Base-by-base conservation (phyloP, 1,139 yeast species). In the Groenewaldozyma auringiensis region DNA sequence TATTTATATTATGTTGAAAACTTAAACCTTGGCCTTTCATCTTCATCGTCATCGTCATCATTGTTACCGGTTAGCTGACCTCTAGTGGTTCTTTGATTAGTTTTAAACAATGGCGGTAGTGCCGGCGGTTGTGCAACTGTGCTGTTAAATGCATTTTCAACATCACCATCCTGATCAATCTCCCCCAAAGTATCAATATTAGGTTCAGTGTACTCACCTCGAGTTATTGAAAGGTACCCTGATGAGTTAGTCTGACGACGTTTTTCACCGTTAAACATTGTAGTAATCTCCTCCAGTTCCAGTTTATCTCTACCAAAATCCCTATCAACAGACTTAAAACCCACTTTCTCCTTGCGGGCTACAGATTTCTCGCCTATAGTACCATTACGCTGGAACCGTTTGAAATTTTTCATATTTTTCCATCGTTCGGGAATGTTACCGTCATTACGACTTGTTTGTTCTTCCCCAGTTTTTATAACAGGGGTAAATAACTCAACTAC, bases 41-140 rank as follows among this genome's bases (percentile, higher is more conserved):
- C 55, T 18, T 49, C 52, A 4, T 51, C 54, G 25, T 43, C 51
- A 8, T 47, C 51, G 20, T 43, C 50, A 17, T 43, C 49, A 27
- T 16, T 25, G 9, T 8, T 16, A 18, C 17, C 43, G 21, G 11
- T 20, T 8, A n/a, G 18, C 6, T 33, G n/a, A 9, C 2, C 20
- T 11, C 29, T 17, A 6, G 20, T 2, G 4, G 38, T 22, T 25
- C 22, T 38, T 3, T 6, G 4, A 21, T 22, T 21, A 6, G 41
- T 22, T 21, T 25, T 29, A 31, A 4, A 22, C 21, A 31, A 21
- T 16, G 31, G 13, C 18, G 17, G 8, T 36, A 16, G 14, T 20
- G 21, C 39, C 8, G 20, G 20, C 36, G n/a, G 18, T 8, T n/a
- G 14, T 8, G n/a, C 36, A 16, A 36, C 18, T 16, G 16, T 18